These are phyloP conservation scores for Ceratorhiza oryzae-sativae DNA, from an alignment of 1,284 basidiomycete genomes.

Conservation along the genomic window DNA sequence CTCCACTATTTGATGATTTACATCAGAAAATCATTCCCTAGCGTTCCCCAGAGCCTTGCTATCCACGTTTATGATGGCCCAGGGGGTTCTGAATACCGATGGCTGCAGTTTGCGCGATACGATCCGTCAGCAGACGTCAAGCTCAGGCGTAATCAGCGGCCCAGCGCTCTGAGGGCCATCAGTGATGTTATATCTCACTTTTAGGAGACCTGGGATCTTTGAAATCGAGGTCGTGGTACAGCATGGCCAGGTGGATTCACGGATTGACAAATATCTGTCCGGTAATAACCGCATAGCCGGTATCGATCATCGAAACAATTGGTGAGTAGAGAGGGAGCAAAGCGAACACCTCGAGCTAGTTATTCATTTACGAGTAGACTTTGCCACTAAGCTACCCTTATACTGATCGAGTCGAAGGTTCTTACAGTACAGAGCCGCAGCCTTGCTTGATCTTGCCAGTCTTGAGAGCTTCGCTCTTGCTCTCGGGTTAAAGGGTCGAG, in stretches of 20 bases:
- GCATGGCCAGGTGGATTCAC: conserved; percentile 2
- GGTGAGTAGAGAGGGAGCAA: background rate
- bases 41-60: background rate
- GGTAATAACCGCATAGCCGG: background rate
- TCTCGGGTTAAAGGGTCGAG: background rate
- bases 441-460: background rate
- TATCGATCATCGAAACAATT: background rate
- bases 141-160: conserved; percentile 5
- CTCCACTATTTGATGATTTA: conserved; percentile 4
- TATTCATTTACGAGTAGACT: too few relatives aligned
- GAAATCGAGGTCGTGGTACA: conserved; percentile 7
- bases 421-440: background rate
- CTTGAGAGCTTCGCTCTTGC: background rate
- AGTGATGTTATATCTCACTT: conserved; percentile 26
- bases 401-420: conserved; percentile 1
- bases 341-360: background rate
- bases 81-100: background rate
- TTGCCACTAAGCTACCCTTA: background rate
- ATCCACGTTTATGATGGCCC: background rate
- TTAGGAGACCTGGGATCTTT: background rate
- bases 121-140: background rate
- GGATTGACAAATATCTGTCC: background rate
- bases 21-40: background rate
- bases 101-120: background rate
- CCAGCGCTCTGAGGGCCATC: conserved; percentile 25